A percentile compares a stretch with the other conserved stretches of the same genome.
Conservation (phyloP, 164 flowering plant genomes). For the Protea cynaroides region DNA sequence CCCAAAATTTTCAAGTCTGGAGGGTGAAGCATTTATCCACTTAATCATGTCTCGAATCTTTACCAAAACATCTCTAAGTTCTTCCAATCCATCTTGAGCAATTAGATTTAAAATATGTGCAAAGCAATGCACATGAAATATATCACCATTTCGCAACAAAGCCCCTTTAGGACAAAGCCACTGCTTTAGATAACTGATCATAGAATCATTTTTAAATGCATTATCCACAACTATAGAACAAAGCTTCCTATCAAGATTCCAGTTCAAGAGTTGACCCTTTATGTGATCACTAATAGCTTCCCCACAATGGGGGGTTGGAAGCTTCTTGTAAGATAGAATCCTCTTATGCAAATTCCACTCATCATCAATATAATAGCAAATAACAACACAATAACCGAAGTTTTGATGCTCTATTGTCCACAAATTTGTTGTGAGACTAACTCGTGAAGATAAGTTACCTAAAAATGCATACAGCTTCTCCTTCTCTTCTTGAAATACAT, state of each 20-base stretch:
- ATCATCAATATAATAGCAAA: conserved; percentile 1
- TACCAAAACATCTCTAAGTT: no score
- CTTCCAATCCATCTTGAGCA: conserved; percentile 7
- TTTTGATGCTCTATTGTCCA: conserved; percentile 1
- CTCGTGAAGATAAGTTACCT: not conserved
- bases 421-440: conserved; percentile 1
- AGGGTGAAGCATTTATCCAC: no score
- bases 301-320: not conserved
- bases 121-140: not conserved
- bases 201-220: not conserved
- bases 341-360: not conserved
- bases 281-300: not conserved
- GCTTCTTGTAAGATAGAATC: not conserved
- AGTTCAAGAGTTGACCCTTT: not conserved
- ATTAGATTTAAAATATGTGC: conserved; percentile 2
- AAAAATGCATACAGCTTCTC: not conserved
- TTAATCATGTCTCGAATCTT: no score
- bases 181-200: not conserved
- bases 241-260: not conserved
- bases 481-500: not conserved
- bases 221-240: not conserved
- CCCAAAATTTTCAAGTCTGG: no score
- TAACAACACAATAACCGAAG: not conserved
- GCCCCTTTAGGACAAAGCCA: not conserved
- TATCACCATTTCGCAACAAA: not conserved